Percentiles rank a stretch among this genome's conserved stretches.
phyloP scores from a whole-genome alignment of 352 stramenopile species.

The Phytophthora foliorum region DNA sequence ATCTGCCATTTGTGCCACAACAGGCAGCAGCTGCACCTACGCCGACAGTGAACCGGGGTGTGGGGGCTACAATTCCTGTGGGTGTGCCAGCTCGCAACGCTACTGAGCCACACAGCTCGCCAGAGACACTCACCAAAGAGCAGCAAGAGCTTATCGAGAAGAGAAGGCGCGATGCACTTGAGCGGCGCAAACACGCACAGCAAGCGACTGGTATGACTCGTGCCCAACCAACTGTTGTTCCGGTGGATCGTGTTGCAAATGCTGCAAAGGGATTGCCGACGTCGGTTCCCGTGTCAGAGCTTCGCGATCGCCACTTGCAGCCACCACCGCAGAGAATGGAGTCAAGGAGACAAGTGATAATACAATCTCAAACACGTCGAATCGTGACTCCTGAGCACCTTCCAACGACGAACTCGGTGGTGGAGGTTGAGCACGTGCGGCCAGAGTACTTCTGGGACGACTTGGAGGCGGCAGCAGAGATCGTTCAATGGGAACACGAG shows the following conservation, averaged over 20 bases:
- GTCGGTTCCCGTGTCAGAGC: background rate
- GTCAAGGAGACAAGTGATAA: constrained; percentile 10
- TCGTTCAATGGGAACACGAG: constrained; percentile 66
- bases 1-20: constrained; percentile 27
- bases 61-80: background rate
- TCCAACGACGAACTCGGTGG: background rate
- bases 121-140: constrained; percentile 59
- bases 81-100: constrained; percentile 11
- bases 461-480: constrained; percentile 58
- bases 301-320: background rate
- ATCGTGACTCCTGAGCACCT: constrained; percentile 39
- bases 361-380: constrained; percentile 11
- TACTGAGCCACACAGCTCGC: constrained; percentile 22
- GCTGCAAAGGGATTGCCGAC: background rate
- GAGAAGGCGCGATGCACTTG: constrained; percentile 62
- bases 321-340: background rate
- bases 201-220: background rate
- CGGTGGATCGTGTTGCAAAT: constrained; percentile 5
- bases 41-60: background rate
- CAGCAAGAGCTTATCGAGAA: constrained; percentile 66
- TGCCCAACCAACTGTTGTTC: constrained; percentile 9
- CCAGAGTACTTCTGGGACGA: constrained; percentile 49
- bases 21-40: background rate
- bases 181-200: constrained; percentile 50
- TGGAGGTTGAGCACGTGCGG: constrained; percentile 11